Base-by-base conservation (phyloP, 108 stramenopile species). In the Aurantiochytrium sp. region DNA sequence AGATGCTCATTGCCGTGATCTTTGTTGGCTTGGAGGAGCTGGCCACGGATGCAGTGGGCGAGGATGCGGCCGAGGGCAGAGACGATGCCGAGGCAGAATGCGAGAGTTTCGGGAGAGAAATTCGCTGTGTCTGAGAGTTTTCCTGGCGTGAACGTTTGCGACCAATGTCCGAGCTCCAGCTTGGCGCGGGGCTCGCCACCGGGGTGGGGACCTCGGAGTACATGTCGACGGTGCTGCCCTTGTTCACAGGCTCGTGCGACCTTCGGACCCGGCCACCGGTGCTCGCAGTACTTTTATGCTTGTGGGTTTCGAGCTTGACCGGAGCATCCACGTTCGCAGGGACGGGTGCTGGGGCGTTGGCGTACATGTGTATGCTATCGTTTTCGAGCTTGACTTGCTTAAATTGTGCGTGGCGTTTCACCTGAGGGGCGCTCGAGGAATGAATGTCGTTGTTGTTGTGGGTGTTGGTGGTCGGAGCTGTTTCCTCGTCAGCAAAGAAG, bases 1-100 rank as follows among this genome's bases (percentile, higher is more conserved):
- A 83, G 4, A 83, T 83, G 49, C 51, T 53, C 76, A 83, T 83
- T 12, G 76, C 76, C 25, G 76, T 83, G 76, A 69, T 69, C 42
- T 69, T 69, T 28, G 25, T 3, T 3, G 64, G 42, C 64, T 69
- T 28, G 64, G 25, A 69, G 64, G 64, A 69, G 64, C 14, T 16
- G 64, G 42, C 14, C 64, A n/a, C 14, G 3, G 25, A 28, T 1
- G 64, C 25, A 14, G 10, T 14, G 64, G 21, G 25, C 64, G 42
- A 69, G 6, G 64, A 8, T 3, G 64, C 64, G 10, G 64, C 42
- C 35, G 64, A 8, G 0, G 6, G 6, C 23, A n/a, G 64, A 57
- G 55, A 57, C 14, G 16, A 8, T 16, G 16, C 55, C 1, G 55
- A 8, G 4, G 55, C 55, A 16, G 55, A 57, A 35, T 35, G 35